Evolutionary conservation across 2,329 filamentous ascomycete species (phyloP), one percentile per base, ranked within the genome.

Genomic region (Cytospora mali): DNA sequence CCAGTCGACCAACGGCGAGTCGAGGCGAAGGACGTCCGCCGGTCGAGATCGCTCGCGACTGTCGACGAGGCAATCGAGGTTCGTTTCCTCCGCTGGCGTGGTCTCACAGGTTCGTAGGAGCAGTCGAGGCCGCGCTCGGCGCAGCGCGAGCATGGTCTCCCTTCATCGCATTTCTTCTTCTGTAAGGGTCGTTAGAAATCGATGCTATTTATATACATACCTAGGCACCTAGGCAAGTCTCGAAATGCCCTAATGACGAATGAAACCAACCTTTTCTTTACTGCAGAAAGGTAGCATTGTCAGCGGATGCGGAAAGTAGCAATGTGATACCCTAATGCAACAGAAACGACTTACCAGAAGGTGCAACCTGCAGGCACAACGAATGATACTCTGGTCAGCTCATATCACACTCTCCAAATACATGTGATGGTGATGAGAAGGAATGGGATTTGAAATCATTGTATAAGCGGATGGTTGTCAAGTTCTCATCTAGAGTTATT

Each of bases 161-260:
- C 74, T 70, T 85, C 82, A 68, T 85, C 80, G 68, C 82, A 85
- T 73, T 85, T 85, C 71, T 85, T 85, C 71, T 85, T 85, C 82
- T 85, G 64, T 66, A 31, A 10, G 29, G 23, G 16, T 29, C 21
- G 61, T 46, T 25, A 63, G 64, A 39, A 25, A 21, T 18, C 28
- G 31, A 42, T 56, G 51, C 58, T 48, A 51, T 18, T 18, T 6
- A 31, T 10, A 39, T 23, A n/a, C 10, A n/a, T n/a, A n/a, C n/a
- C n/a, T n/a, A n/a, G n/a, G n/a, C n/a, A n/a, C n/a, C n/a, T n/a
- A n/a, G n/a, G n/a, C n/a, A 53, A 53, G 7, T 55, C 13, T n/a
- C 16, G 46, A 11, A 28, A 33, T 6, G 3, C 10, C 14, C 16
- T 10, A 48, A 13, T 42, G 29, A 16, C 21, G 4, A 52, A 13